Evolutionary conservation across 179 eudicot species (phyloP).

Genomic region (Beta lomatogona): DNA sequence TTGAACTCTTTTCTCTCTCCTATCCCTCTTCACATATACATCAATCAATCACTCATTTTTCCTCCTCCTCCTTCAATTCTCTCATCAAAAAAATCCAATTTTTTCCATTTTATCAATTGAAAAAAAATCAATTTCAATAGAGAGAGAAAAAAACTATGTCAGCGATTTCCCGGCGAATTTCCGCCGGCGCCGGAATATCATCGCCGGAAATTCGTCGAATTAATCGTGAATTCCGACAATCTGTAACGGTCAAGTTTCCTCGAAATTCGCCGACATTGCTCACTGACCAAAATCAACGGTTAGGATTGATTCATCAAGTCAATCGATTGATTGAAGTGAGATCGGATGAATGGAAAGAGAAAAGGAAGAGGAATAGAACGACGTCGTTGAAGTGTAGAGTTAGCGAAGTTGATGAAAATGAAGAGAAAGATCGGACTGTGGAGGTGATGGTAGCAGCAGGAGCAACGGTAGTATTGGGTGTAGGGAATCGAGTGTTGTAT

Average conservation of each 20-base stretch:
- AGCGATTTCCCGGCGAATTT: constrained; percentile 30
- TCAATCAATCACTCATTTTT: neutral
- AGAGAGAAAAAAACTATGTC: constrained; percentile 18
- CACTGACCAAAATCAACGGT: neutral
- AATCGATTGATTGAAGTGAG: constrained; percentile 17
- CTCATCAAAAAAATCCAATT: constrained; percentile 3
- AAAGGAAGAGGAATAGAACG: neutral
- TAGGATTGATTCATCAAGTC: neutral
- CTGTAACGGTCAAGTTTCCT: constrained; percentile 12
- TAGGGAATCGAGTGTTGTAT: constrained; percentile 85
- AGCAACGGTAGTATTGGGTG: constrained; percentile 80
- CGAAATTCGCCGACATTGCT: constrained; percentile 25
- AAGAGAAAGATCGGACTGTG: constrained; percentile 24
- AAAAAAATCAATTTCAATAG: neutral
- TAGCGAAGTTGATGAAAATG: constrained; percentile 20
- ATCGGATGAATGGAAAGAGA: constrained; percentile 22
- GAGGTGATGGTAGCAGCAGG: constrained; percentile 68
- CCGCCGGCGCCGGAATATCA: constrained; percentile 35
- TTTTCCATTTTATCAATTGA: neutral
- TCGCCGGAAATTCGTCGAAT: constrained; percentile 3
- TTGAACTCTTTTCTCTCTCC: neutral
- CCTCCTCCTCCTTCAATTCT: neutral
- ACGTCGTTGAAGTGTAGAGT: constrained; percentile 20
- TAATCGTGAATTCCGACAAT: neutral
- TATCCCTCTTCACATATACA: neutral